Percentiles rank a stretch among this genome's conserved stretches.
Conservation (phyloP, 2,329 filamentous ascomycete species). For the Trichoderma atrobrunneum region DNA sequence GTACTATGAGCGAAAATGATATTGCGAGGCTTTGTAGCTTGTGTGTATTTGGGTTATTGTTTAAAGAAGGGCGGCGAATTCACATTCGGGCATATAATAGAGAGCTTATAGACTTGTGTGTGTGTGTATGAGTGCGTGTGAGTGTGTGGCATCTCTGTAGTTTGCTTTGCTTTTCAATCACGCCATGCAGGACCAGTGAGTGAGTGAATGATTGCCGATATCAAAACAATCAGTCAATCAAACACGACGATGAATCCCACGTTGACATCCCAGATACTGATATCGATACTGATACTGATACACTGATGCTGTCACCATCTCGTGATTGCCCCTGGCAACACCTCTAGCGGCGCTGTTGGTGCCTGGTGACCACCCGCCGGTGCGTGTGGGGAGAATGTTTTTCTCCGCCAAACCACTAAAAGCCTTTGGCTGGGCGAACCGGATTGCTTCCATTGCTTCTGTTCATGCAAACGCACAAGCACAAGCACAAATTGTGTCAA, state of each 20-base stretch:
- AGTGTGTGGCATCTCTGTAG: background rate
- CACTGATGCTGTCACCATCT: background rate
- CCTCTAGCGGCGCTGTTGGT: background rate
- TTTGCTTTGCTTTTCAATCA: background rate
- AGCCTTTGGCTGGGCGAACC: background rate
- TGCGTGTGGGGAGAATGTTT: background rate
- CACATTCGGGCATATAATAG: background rate
- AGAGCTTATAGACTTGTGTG: constrained; percentile 7
- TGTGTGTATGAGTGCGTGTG: background rate
- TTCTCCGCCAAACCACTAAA: background rate
- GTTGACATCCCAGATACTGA: background rate
- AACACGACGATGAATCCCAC: background rate
- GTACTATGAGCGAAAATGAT: constrained; percentile 43
- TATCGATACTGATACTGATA: background rate
- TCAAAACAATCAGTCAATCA: background rate
- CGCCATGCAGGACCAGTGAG: background rate
- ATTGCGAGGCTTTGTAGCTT: background rate
- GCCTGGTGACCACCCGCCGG: constrained; percentile 5
- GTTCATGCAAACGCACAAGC: background rate
- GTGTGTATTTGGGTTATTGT: background rate
- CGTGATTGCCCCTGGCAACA: constrained; percentile 16
- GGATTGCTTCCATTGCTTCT: constrained; percentile 2
- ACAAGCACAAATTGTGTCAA: background rate
- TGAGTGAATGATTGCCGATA: background rate
- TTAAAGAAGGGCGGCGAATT: background rate